Conservation (phyloP, 75 land plant genomes). For the Adiantum capillusveneris region DNA sequence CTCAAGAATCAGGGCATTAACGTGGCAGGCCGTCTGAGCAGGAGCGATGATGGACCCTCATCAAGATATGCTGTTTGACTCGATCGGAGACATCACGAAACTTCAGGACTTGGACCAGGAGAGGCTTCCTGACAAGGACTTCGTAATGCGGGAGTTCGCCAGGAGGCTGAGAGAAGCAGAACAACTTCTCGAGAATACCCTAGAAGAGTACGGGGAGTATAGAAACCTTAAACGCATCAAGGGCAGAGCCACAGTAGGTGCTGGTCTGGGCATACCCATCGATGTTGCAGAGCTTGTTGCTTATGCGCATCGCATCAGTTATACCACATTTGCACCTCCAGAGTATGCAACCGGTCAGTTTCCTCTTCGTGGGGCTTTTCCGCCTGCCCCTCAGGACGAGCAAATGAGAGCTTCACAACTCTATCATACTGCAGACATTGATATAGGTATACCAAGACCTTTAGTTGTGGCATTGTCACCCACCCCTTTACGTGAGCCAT, state of each 20-base stretch:
- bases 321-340: conserved; percentile 94
- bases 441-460: conserved; percentile 63
- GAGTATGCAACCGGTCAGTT: conserved; percentile 68
- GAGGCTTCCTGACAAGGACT: conserved; percentile 47
- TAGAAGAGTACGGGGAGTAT: conserved; percentile 72
- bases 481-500: conserved; percentile 13
- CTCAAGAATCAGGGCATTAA: no score
- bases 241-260: background rate
- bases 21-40: no score
- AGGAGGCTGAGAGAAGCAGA: conserved; percentile 63
- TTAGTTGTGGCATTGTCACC: conserved; percentile 28
- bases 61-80: conserved; percentile 71
- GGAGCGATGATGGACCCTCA: conserved; percentile 55
- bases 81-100: conserved; percentile 73
- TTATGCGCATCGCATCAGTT: conserved; percentile 83
- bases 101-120: conserved; percentile 77
- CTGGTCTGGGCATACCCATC: conserved; percentile 12
- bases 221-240: conserved; percentile 32
- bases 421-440: conserved; percentile 56
- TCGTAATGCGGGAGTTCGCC: conserved; percentile 57
- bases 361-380: conserved; percentile 76
- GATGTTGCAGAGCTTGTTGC: conserved; percentile 58
- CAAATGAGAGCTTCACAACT: conserved; percentile 85
- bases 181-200: conserved; percentile 55
- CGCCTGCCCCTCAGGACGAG: conserved; percentile 91